Conservation (phyloP, 2,329 filamentous ascomycete species). For the Xylaria sp. region DNA sequence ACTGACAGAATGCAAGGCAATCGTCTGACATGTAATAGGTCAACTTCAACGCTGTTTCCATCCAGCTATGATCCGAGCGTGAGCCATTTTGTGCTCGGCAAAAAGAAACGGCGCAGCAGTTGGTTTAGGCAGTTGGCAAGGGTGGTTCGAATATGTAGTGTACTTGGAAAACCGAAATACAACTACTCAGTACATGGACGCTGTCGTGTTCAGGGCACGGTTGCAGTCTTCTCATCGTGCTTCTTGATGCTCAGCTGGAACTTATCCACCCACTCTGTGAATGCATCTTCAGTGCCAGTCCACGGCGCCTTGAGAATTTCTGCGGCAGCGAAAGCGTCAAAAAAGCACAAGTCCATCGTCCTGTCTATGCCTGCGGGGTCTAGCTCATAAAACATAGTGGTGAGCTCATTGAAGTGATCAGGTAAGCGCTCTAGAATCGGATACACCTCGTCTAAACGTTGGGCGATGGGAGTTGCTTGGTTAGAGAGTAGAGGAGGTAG, state of each 20-base stretch:
- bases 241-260: slow-evolving; percentile 61
- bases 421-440: slow-evolving; percentile 64
- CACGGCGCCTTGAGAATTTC: slow-evolving; percentile 64
- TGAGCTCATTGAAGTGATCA: slow-evolving; percentile 72
- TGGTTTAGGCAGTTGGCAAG: neutral
- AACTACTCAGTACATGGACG: neutral
- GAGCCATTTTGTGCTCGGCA: neutral
- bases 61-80: slow-evolving; percentile 37
- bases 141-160: neutral
- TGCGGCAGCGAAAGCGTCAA: slow-evolving; percentile 61
- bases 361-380: slow-evolving; percentile 63
- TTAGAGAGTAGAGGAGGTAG: slow-evolving; percentile 52
- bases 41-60: slow-evolving; percentile 45
- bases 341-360: slow-evolving; percentile 64
- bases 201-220: neutral
- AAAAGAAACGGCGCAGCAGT: neutral
- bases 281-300: slow-evolving; percentile 73
- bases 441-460: slow-evolving; percentile 62
- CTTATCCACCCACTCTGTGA: slow-evolving; percentile 74
- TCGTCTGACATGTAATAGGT: slow-evolving; percentile 33
- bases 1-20: neutral
- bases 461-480: slow-evolving; percentile 42
- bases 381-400: slow-evolving; percentile 73
- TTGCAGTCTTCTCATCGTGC: slow-evolving; percentile 33
- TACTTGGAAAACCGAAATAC: neutral